Conservation (phyloP, 768 basidiomycete genomes). For the Cystoderma amianthinum region DNA sequence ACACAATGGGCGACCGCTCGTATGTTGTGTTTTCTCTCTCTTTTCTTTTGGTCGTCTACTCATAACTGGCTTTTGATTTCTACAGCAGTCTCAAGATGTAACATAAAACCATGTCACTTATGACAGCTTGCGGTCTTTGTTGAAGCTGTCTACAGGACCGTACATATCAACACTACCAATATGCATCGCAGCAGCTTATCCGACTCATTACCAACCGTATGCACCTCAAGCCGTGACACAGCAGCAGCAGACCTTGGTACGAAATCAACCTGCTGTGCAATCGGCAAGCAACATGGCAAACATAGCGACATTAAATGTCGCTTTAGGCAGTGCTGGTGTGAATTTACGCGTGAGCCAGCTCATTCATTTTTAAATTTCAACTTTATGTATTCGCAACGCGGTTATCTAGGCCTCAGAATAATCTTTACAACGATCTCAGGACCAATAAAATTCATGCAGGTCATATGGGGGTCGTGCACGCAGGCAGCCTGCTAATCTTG, state of each 20-base stretch:
- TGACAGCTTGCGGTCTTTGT: background rate
- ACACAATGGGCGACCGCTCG: conserved; percentile 25
- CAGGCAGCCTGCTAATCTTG: conserved; percentile 64
- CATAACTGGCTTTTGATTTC: too few relatives aligned
- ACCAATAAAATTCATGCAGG: conserved; percentile 56
- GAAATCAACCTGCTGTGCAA: background rate
- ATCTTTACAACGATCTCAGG: conserved; percentile 58
- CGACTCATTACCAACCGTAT: conserved; percentile 38
- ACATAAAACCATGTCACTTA: conserved; percentile 22
- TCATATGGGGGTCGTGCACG: conserved; percentile 72
- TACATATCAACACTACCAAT: conserved; percentile 48
- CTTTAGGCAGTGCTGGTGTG: conserved; percentile 80
- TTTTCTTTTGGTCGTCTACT: background rate
- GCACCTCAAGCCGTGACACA: conserved; percentile 22
- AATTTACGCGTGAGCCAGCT: conserved; percentile 59
- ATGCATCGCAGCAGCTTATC: conserved; percentile 35
- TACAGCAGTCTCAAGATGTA: conserved; percentile 6
- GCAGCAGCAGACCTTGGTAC: conserved; percentile 11
- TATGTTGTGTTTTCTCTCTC: conserved; percentile 4
- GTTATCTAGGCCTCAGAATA: conserved; percentile 75
- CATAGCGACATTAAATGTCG: conserved; percentile 76
- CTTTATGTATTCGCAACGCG: background rate
- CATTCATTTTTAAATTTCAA: background rate
- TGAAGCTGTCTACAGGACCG: too few relatives aligned
- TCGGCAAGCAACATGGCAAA: conserved; percentile 45